phyloP scores from a whole-genome alignment of 163 green algal genomes.

The Smithsoniella earleae region DNA sequence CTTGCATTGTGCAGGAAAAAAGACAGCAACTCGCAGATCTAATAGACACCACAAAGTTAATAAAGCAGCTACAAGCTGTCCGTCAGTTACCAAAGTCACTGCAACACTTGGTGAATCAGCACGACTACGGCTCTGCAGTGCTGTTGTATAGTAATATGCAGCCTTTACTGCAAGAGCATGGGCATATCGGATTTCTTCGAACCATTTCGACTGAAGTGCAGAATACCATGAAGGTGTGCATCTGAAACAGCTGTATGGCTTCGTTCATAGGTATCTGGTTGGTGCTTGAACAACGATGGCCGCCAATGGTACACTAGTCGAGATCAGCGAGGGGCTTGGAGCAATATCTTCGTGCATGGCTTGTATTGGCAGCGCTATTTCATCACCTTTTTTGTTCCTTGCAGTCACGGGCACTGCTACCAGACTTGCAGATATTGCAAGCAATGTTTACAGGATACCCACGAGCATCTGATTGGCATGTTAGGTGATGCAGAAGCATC shows the following conservation, averaged over 20 bases:
- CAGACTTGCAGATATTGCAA: no score
- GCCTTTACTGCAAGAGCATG: conserved; percentile 9
- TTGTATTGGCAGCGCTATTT: no score
- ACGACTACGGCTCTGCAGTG: conserved; percentile 30
- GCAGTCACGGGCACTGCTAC: no score
- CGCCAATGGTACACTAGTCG: no score
- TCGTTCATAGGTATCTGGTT: no score
- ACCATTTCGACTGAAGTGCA: background rate
- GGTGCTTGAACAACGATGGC: no score
- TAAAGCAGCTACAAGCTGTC: background rate
- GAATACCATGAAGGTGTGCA: conserved; percentile 15
- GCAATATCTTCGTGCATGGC: no score
- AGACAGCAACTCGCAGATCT: conserved; percentile 5
- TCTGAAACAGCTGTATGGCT: no score
- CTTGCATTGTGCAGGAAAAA: no score
- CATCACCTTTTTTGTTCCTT: no score
- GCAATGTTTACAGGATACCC: conserved; percentile 13
- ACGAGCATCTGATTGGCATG: background rate
- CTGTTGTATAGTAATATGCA: conserved; percentile 22
- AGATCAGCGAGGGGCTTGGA: no score
- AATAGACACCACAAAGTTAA: background rate
- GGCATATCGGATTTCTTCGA: conserved; percentile 7
- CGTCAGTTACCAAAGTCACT: background rate
- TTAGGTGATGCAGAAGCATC: background rate
- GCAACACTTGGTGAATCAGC: background rate